These are phyloP conservation scores for Pseudopediastrum boryanum DNA, from an alignment of 139 green algal genomes.

Conservation along the genomic window DNA sequence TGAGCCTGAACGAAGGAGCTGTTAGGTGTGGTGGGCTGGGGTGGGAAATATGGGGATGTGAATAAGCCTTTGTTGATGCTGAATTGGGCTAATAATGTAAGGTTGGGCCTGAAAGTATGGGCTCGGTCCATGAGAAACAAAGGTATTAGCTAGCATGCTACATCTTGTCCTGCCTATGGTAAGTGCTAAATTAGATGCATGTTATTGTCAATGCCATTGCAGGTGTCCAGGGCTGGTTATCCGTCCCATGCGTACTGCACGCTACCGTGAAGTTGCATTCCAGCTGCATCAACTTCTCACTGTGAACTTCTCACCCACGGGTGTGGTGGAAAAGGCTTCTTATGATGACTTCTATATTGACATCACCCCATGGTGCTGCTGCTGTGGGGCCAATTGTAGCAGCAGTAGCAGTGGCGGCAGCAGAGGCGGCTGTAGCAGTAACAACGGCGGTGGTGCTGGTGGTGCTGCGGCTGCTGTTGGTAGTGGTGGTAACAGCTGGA, in stretches of 20 bases:
- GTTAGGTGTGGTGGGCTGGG: too few relatives aligned
- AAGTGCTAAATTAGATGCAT: too few relatives aligned
- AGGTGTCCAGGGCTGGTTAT: slow-evolving; percentile 64
- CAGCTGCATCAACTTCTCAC: slow-evolving; percentile 50
- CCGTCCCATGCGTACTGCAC: slow-evolving; percentile 63
- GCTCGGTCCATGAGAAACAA: too few relatives aligned
- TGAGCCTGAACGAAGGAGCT: too few relatives aligned
- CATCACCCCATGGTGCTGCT: slow-evolving; percentile 40
- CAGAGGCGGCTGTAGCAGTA: too few relatives aligned
- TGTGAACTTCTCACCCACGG: neutral
- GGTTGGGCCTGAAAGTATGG: too few relatives aligned
- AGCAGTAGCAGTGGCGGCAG: too few relatives aligned
- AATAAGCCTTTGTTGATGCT: neutral
- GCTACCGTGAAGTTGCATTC: slow-evolving; percentile 50
- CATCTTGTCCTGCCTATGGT: neutral
- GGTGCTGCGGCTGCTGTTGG: too few relatives aligned
- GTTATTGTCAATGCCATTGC: too few relatives aligned
- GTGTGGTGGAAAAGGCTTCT: slow-evolving; percentile 50
- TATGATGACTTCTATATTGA: slow-evolving; percentile 77
- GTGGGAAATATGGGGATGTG: too few relatives aligned
- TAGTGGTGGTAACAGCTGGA: too few relatives aligned
- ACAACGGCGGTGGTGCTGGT: too few relatives aligned
- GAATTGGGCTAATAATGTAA: neutral
- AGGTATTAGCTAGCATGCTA: neutral
- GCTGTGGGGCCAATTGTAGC: slow-evolving; percentile 20